Evolutionary conservation across 306 rosid genomes (phyloP), one percentile per base, ranked within the genome.

Genomic region (Sindora glabra): DNA sequence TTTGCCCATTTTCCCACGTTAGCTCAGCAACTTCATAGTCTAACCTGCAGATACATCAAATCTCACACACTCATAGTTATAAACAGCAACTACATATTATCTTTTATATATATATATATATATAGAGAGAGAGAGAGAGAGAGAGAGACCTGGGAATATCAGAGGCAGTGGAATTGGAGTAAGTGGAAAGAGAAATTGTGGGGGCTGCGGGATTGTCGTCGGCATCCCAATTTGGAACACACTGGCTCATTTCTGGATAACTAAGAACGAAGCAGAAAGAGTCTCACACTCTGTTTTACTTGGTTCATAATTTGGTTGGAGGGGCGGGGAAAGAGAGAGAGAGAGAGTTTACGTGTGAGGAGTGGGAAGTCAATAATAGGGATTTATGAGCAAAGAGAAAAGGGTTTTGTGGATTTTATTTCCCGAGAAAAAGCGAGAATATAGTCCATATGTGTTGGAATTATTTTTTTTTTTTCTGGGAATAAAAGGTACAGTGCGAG

Each of bases 1-100:
- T 32, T 21, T 89, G 95, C 5, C 99, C 99, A 29, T 92, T 92
- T 69, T 83, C 83, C 99, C 99, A 92, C 59, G 89, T 92, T 8
- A 92, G 82, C 51, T 92, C 99, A 0, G 99, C 87, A 9, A 89
- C 83, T 57, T 89, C 94, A 61, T 82, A 92, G 67, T 80, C 85
- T 17, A 74, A 52, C 94, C 96, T 92, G 84, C 42, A 69, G n/a
- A n/a, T 3, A 45, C 34, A 67, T 14, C n/a, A n/a, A n/a, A n/a
- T n/a, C n/a, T n/a, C n/a, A n/a, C n/a, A n/a, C n/a, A n/a, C n/a
- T n/a, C n/a, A n/a, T n/a, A n/a, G n/a, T n/a, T n/a, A n/a, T n/a
- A 33, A 6, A n/a, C n/a, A n/a, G n/a, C n/a, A 54, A 27, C 60
- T n/a, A n/a, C n/a, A n/a, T n/a, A n/a, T n/a, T n/a, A n/a, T n/a